Conservation (phyloP, 73 alveolate species). For the Paramecium pentaurelia region DNA sequence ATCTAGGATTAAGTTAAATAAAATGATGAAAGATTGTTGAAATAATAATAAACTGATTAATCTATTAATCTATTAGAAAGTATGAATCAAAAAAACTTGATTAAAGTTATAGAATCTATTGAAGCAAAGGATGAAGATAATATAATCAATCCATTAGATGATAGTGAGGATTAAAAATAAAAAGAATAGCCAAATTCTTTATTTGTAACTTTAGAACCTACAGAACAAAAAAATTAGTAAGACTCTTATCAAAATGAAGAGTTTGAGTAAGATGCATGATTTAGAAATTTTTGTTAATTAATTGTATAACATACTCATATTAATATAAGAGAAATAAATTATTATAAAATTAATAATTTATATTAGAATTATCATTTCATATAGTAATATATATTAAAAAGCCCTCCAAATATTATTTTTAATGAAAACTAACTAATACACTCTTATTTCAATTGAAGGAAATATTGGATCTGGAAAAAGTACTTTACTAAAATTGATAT, state of each 20-base stretch:
- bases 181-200: background rate
- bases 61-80: background rate
- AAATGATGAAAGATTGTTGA: background rate
- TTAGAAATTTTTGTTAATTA: background rate
- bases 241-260: background rate
- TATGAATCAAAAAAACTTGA: background rate
- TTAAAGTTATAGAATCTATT: background rate
- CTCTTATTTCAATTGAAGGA: background rate
- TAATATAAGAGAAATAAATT: background rate
- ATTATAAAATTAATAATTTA: background rate
- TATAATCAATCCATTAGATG: background rate
- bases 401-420: conserved; percentile 7
- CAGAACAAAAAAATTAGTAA: background rate
- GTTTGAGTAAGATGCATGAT: background rate
- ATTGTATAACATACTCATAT: background rate
- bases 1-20: background rate
- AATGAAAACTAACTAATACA: background rate
- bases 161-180: background rate
- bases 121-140: background rate
- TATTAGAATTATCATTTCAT: background rate
- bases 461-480: conserved; percentile 57
- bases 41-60: background rate
- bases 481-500: conserved; percentile 41
- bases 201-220: background rate
- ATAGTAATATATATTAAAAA: background rate